A percentile compares a stretch with the other conserved stretches of the same genome.
Conservation (phyloP, 1,139 yeast species). For the Pichia sp. region DNA sequence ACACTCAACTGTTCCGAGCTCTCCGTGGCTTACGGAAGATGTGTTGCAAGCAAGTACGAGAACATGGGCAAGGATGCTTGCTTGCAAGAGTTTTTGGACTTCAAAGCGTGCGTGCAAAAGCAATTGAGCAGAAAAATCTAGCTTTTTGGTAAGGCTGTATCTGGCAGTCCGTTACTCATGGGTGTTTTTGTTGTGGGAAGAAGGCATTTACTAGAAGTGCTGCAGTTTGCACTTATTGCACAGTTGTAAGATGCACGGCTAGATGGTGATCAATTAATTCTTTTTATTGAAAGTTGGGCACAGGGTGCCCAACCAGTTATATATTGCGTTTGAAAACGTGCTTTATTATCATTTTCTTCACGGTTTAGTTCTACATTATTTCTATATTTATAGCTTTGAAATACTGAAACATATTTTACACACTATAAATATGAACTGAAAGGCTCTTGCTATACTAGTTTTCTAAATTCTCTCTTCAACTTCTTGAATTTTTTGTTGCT, state of each 20-base stretch:
- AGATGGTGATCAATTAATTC: no score
- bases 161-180: neutral
- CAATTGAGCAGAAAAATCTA: slow-evolving; percentile 27
- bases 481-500: slow-evolving; percentile 32
- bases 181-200: neutral
- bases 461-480: slow-evolving; percentile 25
- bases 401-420: neutral
- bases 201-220: neutral
- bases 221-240: no score
- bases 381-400: neutral
- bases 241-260: no score
- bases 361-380: neutral
- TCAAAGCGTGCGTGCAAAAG: slow-evolving; percentile 53
- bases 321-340: neutral
- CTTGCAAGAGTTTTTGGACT: slow-evolving; percentile 49
- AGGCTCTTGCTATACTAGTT: slow-evolving; percentile 5
- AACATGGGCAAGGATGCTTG: slow-evolving; percentile 55
- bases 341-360: neutral
- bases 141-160: neutral
- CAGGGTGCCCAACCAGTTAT: neutral
- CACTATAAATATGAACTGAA: neutral
- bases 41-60: slow-evolving; percentile 53
- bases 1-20: slow-evolving; percentile 27
- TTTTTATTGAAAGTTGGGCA: neutral
- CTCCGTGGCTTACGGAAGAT: slow-evolving; percentile 51